phyloP scores from a whole-genome alignment of 2,329 filamentous ascomycete species.

The Sporothrix dimorphospora region DNA sequence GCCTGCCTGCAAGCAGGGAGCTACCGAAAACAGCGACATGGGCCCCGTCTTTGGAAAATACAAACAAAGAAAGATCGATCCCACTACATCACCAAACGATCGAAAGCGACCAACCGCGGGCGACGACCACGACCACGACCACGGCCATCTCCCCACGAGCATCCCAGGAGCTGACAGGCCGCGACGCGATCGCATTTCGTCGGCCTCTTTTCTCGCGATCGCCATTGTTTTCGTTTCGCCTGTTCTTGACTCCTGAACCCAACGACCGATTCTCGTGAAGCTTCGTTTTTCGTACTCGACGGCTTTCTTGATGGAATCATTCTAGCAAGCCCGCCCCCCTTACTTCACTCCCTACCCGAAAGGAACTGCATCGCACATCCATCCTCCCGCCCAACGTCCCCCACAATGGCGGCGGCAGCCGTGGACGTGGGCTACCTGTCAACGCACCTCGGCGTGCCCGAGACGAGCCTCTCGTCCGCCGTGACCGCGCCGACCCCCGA shows the following conservation, averaged over 20 bases:
- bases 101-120: background rate
- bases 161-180: background rate
- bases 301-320: conserved; percentile 29
- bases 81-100: conserved; percentile 3
- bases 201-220: background rate
- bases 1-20: conserved; percentile 22
- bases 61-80: conserved; percentile 28
- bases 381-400: background rate
- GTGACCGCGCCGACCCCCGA: conserved; percentile 74
- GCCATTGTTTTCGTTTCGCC: background rate
- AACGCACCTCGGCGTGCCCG: conserved; percentile 69
- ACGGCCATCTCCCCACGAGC: background rate
- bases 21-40: conserved; percentile 31
- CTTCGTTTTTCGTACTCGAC: background rate
- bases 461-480: conserved; percentile 63
- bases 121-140: conserved; percentile 18
- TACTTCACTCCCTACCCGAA: background rate
- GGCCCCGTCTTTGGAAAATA: conserved; percentile 23
- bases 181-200: background rate
- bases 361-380: background rate
- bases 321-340: background rate
- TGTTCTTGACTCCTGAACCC: no score
- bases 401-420: conserved; percentile 60
- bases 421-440: conserved; percentile 75
- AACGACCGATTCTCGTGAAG: background rate